A percentile compares a stretch with the other conserved stretches of the same genome.
Evolutionary conservation across 1,139 yeast species (phyloP).

Genomic region (Sugiyamaella xylanicola): DNA sequence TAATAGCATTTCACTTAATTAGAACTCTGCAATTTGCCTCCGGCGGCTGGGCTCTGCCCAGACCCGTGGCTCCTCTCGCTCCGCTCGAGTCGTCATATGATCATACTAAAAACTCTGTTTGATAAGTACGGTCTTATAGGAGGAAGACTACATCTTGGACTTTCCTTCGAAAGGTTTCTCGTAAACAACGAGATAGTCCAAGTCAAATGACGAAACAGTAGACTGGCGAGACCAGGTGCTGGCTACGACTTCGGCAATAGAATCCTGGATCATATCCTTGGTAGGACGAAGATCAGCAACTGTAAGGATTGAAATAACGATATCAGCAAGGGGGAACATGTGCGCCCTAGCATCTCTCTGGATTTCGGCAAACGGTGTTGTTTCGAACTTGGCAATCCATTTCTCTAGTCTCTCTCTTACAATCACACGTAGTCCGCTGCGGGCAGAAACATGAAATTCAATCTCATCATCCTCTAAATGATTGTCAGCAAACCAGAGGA

Average conservation of each 20-base stretch:
- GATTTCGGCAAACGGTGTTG: conserved; percentile 21
- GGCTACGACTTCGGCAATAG: conserved; percentile 18
- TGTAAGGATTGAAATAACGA: conserved; percentile 28
- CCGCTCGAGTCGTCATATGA: too few species aligned
- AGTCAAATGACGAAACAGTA: conserved; percentile 1
- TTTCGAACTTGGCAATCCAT: conserved; percentile 24
- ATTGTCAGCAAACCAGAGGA: conserved; percentile 23
- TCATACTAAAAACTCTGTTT: too few species aligned
- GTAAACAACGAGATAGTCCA: conserved; percentile 25
- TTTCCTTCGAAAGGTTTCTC: conserved; percentile 13
- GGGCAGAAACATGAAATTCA: conserved; percentile 15
- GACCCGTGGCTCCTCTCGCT: too few species aligned
- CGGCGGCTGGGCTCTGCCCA: too few species aligned
- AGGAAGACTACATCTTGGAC: conserved; percentile 20
- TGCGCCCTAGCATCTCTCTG: conserved; percentile 30
- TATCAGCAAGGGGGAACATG: conserved; percentile 32
- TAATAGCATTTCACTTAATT: background rate
- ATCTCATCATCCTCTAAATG: conserved; percentile 18
- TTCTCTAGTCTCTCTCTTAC: conserved; percentile 16
- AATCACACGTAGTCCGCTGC: conserved; percentile 12
- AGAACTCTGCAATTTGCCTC: too few species aligned
- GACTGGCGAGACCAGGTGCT: conserved; percentile 15
- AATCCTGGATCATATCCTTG: conserved; percentile 12
- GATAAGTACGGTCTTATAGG: too few species aligned
- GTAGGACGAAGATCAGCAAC: conserved; percentile 23